These are phyloP conservation scores for Apiospora sp. DNA, from an alignment of 2,329 filamentous ascomycete species.

Conservation along the genomic window DNA sequence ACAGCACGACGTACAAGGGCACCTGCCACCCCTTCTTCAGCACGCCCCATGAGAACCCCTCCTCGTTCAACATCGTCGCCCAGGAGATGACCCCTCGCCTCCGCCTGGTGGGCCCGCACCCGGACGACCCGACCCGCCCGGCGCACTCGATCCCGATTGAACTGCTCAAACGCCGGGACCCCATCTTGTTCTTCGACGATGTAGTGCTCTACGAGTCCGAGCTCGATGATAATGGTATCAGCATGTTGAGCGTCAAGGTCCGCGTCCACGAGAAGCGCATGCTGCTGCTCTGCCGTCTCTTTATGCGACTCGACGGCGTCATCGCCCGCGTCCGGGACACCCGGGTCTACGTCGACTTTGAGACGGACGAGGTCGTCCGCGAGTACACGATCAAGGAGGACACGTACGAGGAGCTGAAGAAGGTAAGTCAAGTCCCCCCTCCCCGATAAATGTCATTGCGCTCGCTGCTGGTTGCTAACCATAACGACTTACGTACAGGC, in stretches of 20 bases:
- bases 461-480: slow-evolving; percentile 19
- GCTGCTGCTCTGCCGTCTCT: slow-evolving; percentile 84
- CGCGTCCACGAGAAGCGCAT: slow-evolving; percentile 91
- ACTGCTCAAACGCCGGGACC: slow-evolving; percentile 86
- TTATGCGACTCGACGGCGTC: slow-evolving; percentile 92
- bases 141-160: slow-evolving; percentile 77
- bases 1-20: slow-evolving; percentile 87
- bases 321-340: slow-evolving; percentile 89
- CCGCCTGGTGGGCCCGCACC: not conserved
- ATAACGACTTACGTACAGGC: slow-evolving; percentile 37
- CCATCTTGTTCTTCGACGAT: slow-evolving; percentile 96
- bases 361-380: slow-evolving; percentile 77
- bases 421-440: slow-evolving; percentile 55
- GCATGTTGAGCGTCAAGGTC: slow-evolving; percentile 87
- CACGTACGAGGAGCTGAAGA: slow-evolving; percentile 77
- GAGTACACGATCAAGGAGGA: slow-evolving; percentile 93
- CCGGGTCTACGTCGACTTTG: slow-evolving; percentile 90
- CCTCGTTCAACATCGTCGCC: not conserved
- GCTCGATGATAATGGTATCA: slow-evolving; percentile 96
- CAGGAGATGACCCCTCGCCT: not conserved
- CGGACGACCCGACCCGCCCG: slow-evolving; percentile 38
- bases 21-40: slow-evolving; percentile 54
- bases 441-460: too few species aligned
- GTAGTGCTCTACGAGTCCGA: slow-evolving; percentile 97
- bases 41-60: not conserved